Base-by-base conservation (phyloP, 2,329 filamentous ascomycete genomes). In the Trichophyton simii region DNA sequence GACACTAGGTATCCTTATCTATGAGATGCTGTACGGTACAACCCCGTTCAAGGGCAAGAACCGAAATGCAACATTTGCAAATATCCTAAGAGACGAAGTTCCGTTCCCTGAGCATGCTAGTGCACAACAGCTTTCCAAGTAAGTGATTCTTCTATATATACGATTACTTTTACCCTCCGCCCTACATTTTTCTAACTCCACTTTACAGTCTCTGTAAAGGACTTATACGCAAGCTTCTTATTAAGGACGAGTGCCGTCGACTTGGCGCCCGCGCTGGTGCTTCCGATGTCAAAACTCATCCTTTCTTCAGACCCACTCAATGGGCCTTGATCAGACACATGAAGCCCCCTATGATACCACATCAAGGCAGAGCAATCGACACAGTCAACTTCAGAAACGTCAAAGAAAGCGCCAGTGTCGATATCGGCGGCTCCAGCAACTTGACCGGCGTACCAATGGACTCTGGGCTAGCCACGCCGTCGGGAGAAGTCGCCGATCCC, bases 11-110 rank as follows among this genome's bases (percentile, higher is more conserved):
- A 97, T 99, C 67, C 77, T 99, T 70, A 91, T 99, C 61, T 99
- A 97, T 73, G 94, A 99, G 76, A 99, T 99, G 94, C 81, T 99
- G 41, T 99, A 92, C 77, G 94, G 94, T 61, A 99, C 92, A 0
- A 99, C 94, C 0, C 94, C 94, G 1, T 99, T 99, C 82, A 99
- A 99, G 79, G 94, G 94, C 68, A 97, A 99, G 83, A 99, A 96
- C 75, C 85, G 94, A 44, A 99, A 97, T 69, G 91, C 91, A 13
- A 99, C 94, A 0, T 99, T 99, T 77, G 92, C 91, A 64, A 99
- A 97, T 72, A 99, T 99, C 67, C 76, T 99, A 65, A 82, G 91
- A 60, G 94, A 99, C 73, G 94, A 99, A 66, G 94, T 96, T 64
- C 89, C 89, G 4, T 99, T 99, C 76, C 91, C 94, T 0, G 94